Base-by-base conservation (phyloP, 306 rosid species). In the Mimosa bimucronata region DNA sequence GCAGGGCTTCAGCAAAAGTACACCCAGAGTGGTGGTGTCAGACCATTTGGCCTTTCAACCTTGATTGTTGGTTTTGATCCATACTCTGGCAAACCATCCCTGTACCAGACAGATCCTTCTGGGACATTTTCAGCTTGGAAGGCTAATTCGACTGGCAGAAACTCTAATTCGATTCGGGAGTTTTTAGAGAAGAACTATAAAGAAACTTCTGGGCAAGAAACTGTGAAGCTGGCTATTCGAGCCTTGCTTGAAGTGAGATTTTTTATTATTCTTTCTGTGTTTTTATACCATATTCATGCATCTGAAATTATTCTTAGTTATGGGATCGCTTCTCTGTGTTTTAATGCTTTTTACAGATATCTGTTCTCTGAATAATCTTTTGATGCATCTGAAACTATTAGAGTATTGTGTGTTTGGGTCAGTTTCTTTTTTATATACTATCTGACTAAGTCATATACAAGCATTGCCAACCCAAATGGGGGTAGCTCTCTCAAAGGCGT, bases 1-100 rank as follows among this genome's bases (percentile, higher is more conserved):
- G 98, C 98, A 7, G 98, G 98, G 66, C 98, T 92, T 83, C 98
- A 95, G 85, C 98, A 95, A 73, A 95, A 95, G 88, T 96, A 95
- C 87, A 95, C 98, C 14, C 98, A 95, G 67, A 96, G 98, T 82
- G 98, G 98, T 78, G 98, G 98, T 40, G 98, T 92, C 66, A 75
- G 98, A 46, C 98, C 98, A 7, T 95, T 95, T 84, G 98, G 98
- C n/a, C 97, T 92, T 66, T 95, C 98, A 3, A 95, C 97, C 38
- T 84, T 95, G 89, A 95, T 95, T 55, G 89, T 95, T 34, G 98
- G 98, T 16, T 95, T 95, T 77, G 98, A 95, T 83, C 98, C 98
- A 1, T 91, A 95, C 80, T 85, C 94, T 0, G 75, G 67, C 23
- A 12, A 90, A 12, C 98, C 98, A 0, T 78, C 98, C 26, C 83